Percentiles rank a stretch among this genome's conserved stretches.
phyloP scores from a whole-genome alignment of 2,329 filamentous ascomycete genomes.

The Alternaria ventricosa region DNA sequence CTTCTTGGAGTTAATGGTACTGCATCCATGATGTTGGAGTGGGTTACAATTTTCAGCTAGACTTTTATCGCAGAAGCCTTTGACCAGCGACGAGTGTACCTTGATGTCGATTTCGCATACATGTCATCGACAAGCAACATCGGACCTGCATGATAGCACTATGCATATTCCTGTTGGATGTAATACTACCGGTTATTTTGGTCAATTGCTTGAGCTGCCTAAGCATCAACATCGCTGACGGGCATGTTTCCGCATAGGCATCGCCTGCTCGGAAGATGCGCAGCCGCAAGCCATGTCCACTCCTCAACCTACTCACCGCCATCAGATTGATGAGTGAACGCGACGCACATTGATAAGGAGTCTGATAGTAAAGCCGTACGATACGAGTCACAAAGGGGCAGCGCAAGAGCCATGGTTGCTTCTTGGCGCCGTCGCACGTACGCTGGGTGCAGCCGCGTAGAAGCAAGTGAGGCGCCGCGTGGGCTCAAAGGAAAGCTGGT shows the following conservation, averaged over 20 bases:
- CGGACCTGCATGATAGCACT: not conserved
- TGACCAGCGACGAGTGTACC: not conserved
- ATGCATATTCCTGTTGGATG: not conserved
- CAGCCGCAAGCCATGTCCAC: not conserved
- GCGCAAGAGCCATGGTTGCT: conserved; percentile 11
- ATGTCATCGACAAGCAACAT: not conserved
- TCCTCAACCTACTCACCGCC: conserved; percentile 2
- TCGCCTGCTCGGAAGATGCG: not conserved
- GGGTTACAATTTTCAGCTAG: not conserved
- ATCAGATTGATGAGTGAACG: not conserved
- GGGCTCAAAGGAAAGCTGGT: conserved; percentile 6
- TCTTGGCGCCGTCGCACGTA: conserved; percentile 14
- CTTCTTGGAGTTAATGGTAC: not conserved
- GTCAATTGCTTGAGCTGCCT: conserved; percentile 13
- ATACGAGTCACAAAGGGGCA: conserved; percentile 8
- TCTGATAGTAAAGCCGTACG: conserved; percentile 2
- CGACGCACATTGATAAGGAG: conserved; percentile 7
- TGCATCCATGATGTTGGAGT: not conserved
- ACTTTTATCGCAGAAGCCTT: not conserved
- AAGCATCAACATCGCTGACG: conserved; percentile 1
- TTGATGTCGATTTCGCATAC: not conserved
- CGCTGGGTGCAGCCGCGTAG: not conserved
- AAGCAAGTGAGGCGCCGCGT: conserved; percentile 4
- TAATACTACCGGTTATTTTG: conserved; percentile 10
- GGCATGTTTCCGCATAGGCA: not conserved